Base-by-base conservation (phyloP, 2,329 filamentous ascomycete genomes). In the Cordyceps cicadae region DNA sequence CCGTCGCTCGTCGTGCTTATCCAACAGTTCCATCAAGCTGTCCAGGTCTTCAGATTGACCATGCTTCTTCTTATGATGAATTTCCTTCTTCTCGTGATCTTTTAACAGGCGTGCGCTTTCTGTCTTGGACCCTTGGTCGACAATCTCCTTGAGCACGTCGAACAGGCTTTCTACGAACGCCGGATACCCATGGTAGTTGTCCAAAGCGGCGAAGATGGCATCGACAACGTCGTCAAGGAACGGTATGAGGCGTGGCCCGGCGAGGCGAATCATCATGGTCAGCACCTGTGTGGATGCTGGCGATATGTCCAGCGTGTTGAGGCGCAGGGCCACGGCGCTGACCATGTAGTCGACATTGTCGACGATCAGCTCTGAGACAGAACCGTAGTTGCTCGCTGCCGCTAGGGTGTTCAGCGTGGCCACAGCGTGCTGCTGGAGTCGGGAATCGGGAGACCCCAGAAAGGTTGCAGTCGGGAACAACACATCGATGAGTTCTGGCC, bases 271-370 rank as follows among this genome's bases (percentile, higher is more conserved):
- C 89, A 97, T 95, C 92, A 99, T 97, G 7, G 88, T 82, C 54
- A 99, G 75, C 2, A 97, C 94, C 66, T 93, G 89, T 3, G 92
- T 92, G 3, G 91, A 92, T 64, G 96, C 89, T 1, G 93, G 92
- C 0, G 92, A 93, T 57, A 97, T 87, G 65, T 97, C 92, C 65
- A 97, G 90, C 0, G 90, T 90, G 67, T 96, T 97, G 8, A 99
- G 81, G 63, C 92, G 89, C 63, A 97, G 75, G 0, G 90, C 90
- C 17, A 99, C 85, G 0, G 94, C 90, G 69, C 97, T 97, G 63
- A 97, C 87, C 74, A 99, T 89, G 71, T 99, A 99, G 72, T 99
- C 94, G 17, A 91, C 92, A 63, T 99, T 99, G 57, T 89, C 86
- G 32, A 97, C 83, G 45, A 99, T 87, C 65, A 99, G 77, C 17